Conservation (phyloP, 495 filamentous ascomycete genomes). For the Aspergillus asperescens region DNA sequence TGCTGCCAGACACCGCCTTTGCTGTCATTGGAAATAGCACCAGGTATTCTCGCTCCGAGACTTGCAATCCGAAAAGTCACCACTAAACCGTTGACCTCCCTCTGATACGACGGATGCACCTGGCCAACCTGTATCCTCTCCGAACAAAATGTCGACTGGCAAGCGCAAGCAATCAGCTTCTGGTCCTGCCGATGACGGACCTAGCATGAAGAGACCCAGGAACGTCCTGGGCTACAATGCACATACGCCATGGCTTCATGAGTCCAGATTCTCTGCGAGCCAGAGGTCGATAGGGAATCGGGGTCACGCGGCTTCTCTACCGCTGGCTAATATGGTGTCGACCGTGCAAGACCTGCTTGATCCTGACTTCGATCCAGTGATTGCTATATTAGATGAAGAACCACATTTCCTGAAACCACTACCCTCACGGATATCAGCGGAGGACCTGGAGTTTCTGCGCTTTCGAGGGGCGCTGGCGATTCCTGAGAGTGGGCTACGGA, state of each 20-base stretch:
- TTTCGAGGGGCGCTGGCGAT: conserved; percentile 68
- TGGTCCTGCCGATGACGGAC: conserved; percentile 16
- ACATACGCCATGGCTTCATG: conserved; percentile 35
- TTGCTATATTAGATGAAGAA: conserved; percentile 39
- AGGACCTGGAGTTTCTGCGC: conserved; percentile 67
- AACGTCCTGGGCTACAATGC: conserved; percentile 31
- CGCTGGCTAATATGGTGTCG: conserved; percentile 40
- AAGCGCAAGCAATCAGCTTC: conserved; percentile 33
- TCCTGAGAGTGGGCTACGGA: conserved; percentile 58
- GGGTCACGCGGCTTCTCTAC: conserved; percentile 32
- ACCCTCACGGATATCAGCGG: conserved; percentile 50
- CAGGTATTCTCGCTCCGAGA: neutral
- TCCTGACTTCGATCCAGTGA: conserved; percentile 42
- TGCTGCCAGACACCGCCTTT: conserved; percentile 32
- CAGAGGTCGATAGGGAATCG: conserved; percentile 31
- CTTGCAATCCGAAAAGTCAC: conserved; percentile 1
- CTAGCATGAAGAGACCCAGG: conserved; percentile 22
- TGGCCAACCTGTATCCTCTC: neutral
- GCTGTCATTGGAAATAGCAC: conserved; percentile 12
- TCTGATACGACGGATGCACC: neutral
- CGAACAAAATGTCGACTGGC: conserved; percentile 12
- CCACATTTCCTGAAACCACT: conserved; percentile 49
- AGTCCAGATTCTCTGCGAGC: conserved; percentile 23
- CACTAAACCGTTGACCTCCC: conserved; percentile 1
- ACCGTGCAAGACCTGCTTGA: conserved; percentile 42